These are phyloP conservation scores for Crithidia expoeki DNA, from an alignment of 208 protist species.

Conservation along the genomic window DNA sequence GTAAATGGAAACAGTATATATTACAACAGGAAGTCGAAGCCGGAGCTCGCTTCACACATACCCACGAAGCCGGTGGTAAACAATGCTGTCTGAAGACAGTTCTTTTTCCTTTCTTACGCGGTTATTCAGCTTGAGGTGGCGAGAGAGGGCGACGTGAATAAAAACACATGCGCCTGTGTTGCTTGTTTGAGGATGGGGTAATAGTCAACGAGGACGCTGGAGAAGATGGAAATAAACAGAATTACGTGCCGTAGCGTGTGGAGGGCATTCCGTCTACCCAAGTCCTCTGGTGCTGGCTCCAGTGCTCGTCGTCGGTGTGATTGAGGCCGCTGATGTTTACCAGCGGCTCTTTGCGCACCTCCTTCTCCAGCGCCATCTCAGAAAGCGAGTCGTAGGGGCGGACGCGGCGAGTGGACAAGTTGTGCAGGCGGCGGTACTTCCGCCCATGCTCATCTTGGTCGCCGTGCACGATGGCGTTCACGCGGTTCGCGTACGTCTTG, in stretches of 20 bases:
- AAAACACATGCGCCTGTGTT: too few species aligned
- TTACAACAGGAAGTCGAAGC: too few species aligned
- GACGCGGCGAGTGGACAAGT: constrained; percentile 47
- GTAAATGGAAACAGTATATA: too few species aligned
- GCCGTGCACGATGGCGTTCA: constrained; percentile 86
- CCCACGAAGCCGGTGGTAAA: too few species aligned
- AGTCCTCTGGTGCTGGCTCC: constrained; percentile 49
- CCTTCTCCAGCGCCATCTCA: constrained; percentile 81
- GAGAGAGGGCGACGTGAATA: too few species aligned
- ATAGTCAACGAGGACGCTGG: too few species aligned
- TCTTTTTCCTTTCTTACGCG: too few species aligned
- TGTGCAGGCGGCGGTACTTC: constrained; percentile 68
- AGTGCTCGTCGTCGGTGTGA: constrained; percentile 63
- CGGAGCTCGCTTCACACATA: too few species aligned
- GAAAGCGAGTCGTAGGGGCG: constrained; percentile 66
- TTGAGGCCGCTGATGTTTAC: constrained; percentile 51
- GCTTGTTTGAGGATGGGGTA: too few species aligned
- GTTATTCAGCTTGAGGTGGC: too few species aligned
- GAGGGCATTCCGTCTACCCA: constrained; percentile 70
- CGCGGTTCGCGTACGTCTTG: constrained; percentile 84
- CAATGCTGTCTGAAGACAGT: too few species aligned
- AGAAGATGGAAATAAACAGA: too few species aligned
- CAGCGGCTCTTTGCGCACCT: constrained; percentile 72
- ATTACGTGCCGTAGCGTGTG: constrained; percentile 36
- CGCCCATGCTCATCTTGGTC: constrained; percentile 88